These are phyloP conservation scores for Neurospora sp. DNA, from an alignment of 495 filamentous ascomycete species.

Conservation along the genomic window DNA sequence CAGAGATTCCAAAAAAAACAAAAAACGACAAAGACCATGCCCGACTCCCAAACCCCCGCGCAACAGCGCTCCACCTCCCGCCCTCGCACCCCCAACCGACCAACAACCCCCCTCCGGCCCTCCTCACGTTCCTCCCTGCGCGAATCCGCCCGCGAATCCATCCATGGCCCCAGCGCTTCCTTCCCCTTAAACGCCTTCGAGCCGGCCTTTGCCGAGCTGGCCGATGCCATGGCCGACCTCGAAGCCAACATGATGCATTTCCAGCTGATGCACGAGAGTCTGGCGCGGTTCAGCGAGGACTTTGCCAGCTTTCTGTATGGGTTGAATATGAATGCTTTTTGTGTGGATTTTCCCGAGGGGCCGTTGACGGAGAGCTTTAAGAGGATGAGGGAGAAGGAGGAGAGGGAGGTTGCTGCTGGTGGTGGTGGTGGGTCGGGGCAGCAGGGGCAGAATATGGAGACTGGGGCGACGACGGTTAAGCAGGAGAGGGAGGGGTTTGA, in stretches of 20 bases:
- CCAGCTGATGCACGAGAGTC: slow-evolving; percentile 91
- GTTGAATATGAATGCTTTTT: slow-evolving; percentile 97
- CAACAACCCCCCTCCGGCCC: slow-evolving; percentile 86
- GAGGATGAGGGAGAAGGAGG: slow-evolving; percentile 46
- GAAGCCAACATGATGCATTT: slow-evolving; percentile 97
- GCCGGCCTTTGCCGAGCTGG: slow-evolving; percentile 83
- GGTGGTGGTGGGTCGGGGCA: not conserved
- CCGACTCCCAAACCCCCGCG: slow-evolving; percentile 4
- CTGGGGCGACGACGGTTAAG: not conserved
- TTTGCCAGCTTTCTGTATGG: slow-evolving; percentile 94
- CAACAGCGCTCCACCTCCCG: slow-evolving; percentile 40
- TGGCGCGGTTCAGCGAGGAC: slow-evolving; percentile 89
- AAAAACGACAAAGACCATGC: not conserved
- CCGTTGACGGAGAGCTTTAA: slow-evolving; percentile 59
- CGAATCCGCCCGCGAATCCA: slow-evolving; percentile 44
- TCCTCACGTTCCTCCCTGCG: slow-evolving; percentile 82
- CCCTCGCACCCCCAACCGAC: slow-evolving; percentile 50
- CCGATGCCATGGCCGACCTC: slow-evolving; percentile 88
- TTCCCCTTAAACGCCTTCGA: slow-evolving; percentile 77
- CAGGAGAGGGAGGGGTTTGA: slow-evolving; percentile 21
- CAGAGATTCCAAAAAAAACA: not conserved
- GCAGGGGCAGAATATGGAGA: slow-evolving; percentile 21
- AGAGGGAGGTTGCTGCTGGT: slow-evolving; percentile 16
- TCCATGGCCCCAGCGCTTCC: slow-evolving; percentile 45
- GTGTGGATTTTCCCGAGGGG: slow-evolving; percentile 89